Evolutionary conservation across 2,329 filamentous ascomycete genomes (phyloP).

Genomic region (Trichoderma aggressivum): DNA sequence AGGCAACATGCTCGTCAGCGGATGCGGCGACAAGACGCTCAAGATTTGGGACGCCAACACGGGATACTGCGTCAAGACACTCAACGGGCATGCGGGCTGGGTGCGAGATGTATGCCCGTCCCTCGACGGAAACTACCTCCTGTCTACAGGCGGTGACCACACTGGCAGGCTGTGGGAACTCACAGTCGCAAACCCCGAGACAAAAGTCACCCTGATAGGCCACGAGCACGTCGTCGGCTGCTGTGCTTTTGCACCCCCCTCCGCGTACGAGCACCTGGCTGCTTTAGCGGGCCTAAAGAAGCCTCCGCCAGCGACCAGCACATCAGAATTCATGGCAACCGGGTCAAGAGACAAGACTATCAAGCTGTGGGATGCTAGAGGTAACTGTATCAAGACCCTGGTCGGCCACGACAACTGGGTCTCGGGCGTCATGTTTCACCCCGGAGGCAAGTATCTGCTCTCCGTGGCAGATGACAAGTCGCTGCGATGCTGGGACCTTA

Average conservation of each 20-base stretch:
- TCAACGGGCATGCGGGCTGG: constrained; percentile 83
- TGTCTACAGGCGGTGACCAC: constrained; percentile 80
- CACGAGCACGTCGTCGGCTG: constrained; percentile 90
- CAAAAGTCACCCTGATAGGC: constrained; percentile 75
- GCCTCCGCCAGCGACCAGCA: constrained; percentile 66
- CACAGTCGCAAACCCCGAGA: constrained; percentile 60
- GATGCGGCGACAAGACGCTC: constrained; percentile 79
- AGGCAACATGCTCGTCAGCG: constrained; percentile 80
- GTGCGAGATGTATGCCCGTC: constrained; percentile 85
- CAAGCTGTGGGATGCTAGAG: constrained; percentile 79
- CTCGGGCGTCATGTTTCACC: constrained; percentile 79
- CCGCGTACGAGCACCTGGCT: constrained; percentile 72
- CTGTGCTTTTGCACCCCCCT: constrained; percentile 77
- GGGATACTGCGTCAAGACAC: constrained; percentile 87
- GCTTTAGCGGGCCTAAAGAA: constrained; percentile 79
- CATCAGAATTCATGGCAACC: constrained; percentile 84
- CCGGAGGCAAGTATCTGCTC: constrained; percentile 84
- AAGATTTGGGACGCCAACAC: constrained; percentile 92
- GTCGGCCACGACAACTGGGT: constrained; percentile 95
- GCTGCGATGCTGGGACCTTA: constrained; percentile 87
- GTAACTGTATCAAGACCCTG: constrained; percentile 79
- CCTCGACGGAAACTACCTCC: constrained; percentile 74
- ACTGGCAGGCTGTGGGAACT: constrained; percentile 84
- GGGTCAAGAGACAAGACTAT: constrained; percentile 89
- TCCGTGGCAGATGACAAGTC: constrained; percentile 88